Percentiles rank a stretch among this genome's conserved stretches.
phyloP scores from a whole-genome alignment of 2,329 filamentous ascomycete species.

The Nigrospora osmanthi region DNA sequence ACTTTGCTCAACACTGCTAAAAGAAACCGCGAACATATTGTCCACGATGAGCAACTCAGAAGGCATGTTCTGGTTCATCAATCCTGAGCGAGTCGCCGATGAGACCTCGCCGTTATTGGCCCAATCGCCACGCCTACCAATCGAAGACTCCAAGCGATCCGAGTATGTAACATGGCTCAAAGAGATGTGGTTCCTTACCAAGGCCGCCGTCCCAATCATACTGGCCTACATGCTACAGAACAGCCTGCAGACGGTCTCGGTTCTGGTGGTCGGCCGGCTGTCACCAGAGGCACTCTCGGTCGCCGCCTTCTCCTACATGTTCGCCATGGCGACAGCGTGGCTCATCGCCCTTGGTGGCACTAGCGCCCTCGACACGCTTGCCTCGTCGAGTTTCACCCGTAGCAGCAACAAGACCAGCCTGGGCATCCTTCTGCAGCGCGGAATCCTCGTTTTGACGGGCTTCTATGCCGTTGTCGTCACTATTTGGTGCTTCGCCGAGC shows the following conservation, averaged over 20 bases:
- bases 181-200: conserved; percentile 63
- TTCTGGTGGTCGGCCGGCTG: conserved; percentile 71
- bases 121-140: neutral
- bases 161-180: conserved; percentile 31
- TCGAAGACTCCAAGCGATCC: neutral
- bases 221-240: conserved; percentile 82
- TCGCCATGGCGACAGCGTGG: conserved; percentile 84
- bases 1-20: too few relatives aligned
- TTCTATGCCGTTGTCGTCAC: conserved; percentile 69
- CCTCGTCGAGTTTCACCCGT: conserved; percentile 75
- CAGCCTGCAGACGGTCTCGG: conserved; percentile 73
- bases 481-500: conserved; percentile 69
- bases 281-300: conserved; percentile 72
- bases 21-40: neutral
- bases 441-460: conserved; percentile 60
- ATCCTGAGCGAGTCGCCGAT: neutral
- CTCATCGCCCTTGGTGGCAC: conserved; percentile 79
- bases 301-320: conserved; percentile 88
- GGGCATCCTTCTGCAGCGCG: conserved; percentile 70
- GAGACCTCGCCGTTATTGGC: neutral
- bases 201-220: conserved; percentile 68
- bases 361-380: conserved; percentile 78
- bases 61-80: neutral
- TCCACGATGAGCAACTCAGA: neutral
- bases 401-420: conserved; percentile 74